Conservation (phyloP, 306 rosid genomes). For the Trichosanthes truncata region DNA sequence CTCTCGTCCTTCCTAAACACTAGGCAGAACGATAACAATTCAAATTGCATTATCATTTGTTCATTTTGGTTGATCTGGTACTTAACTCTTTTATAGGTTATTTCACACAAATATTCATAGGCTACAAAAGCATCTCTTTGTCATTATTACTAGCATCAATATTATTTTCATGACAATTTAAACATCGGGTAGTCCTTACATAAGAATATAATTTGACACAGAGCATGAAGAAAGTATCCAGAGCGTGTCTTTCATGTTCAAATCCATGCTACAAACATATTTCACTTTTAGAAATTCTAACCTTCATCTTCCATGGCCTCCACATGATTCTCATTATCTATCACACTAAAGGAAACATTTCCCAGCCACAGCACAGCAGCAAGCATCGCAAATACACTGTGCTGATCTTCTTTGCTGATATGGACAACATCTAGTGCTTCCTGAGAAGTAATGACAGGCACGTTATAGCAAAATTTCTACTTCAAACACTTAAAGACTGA, state of each 20-base stretch:
- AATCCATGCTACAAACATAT: background rate
- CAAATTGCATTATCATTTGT: background rate
- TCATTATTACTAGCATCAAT: background rate
- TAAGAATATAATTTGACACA: background rate
- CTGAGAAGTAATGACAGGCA: constrained; percentile 24
- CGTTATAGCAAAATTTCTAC: background rate
- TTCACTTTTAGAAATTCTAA: constrained; percentile 20
- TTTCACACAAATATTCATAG: background rate
- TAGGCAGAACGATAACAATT: background rate
- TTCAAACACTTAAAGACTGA: background rate
- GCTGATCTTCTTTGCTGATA: constrained; percentile 74
- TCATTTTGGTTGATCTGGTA: background rate
- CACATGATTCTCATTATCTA: constrained; percentile 92
- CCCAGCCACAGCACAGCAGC: constrained; percentile 99
- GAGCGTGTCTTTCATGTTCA: background rate
- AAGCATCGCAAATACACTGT: constrained; percentile 93
- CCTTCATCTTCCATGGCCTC: constrained; percentile 82
- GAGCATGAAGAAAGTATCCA: background rate
- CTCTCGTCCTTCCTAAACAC: background rate
- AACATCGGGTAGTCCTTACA: background rate
- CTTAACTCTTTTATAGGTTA: background rate
- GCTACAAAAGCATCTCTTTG: background rate
- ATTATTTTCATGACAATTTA: background rate
- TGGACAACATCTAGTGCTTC: constrained; percentile 96
- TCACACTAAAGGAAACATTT: constrained; percentile 64